Percentiles rank a stretch among this genome's conserved stretches.
phyloP scores from a whole-genome alignment of 768 basidiomycete genomes.

The Auriscalpium orientale region DNA sequence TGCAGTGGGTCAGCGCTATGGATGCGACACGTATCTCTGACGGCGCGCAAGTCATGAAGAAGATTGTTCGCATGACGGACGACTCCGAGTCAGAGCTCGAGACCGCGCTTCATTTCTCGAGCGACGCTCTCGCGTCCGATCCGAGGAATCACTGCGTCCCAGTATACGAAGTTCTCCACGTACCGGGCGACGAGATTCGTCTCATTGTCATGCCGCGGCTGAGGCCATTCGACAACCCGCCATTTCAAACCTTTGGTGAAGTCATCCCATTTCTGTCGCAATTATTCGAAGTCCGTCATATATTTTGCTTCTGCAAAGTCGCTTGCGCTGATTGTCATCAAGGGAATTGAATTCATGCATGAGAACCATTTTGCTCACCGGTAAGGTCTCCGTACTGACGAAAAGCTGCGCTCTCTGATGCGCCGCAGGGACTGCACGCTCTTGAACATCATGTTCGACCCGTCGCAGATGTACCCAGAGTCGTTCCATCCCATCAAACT shows the following conservation, averaged over 20 bases:
- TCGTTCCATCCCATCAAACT: conserved; percentile 4
- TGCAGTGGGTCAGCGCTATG: neutral
- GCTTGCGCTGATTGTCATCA: neutral
- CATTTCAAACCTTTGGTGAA: conserved; percentile 29
- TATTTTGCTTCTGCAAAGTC: neutral
- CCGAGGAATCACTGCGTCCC: conserved; percentile 22
- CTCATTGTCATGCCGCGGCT: conserved; percentile 29
- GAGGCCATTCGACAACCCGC: conserved; percentile 19
- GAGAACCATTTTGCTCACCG: conserved; percentile 9
- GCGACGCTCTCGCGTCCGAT: conserved; percentile 16
- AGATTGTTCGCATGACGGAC: neutral
- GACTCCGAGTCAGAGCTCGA: conserved; percentile 6
- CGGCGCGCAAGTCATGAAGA: neutral
- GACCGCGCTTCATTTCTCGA: conserved; percentile 1
- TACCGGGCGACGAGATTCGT: conserved; percentile 8
- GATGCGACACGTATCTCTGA: conserved; percentile 10
- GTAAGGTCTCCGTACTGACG: neutral
- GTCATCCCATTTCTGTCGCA: conserved; percentile 26
- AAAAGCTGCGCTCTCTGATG: neutral
- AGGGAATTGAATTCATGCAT: conserved; percentile 8
- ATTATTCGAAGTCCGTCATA: conserved; percentile 26
- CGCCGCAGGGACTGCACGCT: conserved; percentile 3
- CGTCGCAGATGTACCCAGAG: conserved; percentile 6
- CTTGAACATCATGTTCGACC: conserved; percentile 10
- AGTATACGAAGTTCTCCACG: conserved; percentile 17